Evolutionary conservation across 768 basidiomycete species (phyloP), one percentile per base, ranked within the genome.

Genomic region (Macrocybe gigantea): DNA sequence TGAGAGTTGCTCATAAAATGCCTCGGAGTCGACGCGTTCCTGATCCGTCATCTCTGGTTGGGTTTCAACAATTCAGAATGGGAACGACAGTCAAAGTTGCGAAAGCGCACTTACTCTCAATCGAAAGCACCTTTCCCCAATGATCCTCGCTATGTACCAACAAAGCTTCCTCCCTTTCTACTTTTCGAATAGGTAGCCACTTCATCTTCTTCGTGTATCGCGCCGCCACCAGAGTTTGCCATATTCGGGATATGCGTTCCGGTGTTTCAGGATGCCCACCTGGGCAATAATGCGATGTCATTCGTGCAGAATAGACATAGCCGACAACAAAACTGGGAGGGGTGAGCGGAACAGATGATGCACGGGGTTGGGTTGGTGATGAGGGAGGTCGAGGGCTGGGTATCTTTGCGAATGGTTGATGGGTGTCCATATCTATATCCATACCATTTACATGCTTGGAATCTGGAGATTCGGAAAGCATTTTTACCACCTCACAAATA

Each of bases 131-230:
- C 66, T 89, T 90, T 53, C 93, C 80, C 93, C 94, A 97, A 53
- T 92, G 88, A 43, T 87, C 88, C 56, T 88, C 83, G 40, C 83
- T 85, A 64, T 99, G 96, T 4, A 97, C 93, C 15, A 97, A 80
- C 48, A 91, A 65, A 9, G 83, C 88, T 67, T 98, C 94, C 31
- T 85, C 77, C 51, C 78, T 80, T 38, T 75, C 72, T 9, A 88
- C 91, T 42, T 80, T 74, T 44, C 90, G 75, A 56, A 91, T 85
- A 0, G 82, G 82, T 13, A 98, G 67, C 56, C 76, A 77, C 58
- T 83, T 80, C 90, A 95, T 95, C 57, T 79, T 78, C 12, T 70
- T 58, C 40, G 82, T 72, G 56, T 88, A 70, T 29, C 79, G 79
- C 36, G 74, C 74, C 35, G 67, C 67, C n/a, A 74, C 68, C 33